Evolutionary conservation across 2,329 filamentous ascomycete genomes (phyloP), one percentile per base, ranked within the genome.

Genomic region (Botrytis fabae): DNA sequence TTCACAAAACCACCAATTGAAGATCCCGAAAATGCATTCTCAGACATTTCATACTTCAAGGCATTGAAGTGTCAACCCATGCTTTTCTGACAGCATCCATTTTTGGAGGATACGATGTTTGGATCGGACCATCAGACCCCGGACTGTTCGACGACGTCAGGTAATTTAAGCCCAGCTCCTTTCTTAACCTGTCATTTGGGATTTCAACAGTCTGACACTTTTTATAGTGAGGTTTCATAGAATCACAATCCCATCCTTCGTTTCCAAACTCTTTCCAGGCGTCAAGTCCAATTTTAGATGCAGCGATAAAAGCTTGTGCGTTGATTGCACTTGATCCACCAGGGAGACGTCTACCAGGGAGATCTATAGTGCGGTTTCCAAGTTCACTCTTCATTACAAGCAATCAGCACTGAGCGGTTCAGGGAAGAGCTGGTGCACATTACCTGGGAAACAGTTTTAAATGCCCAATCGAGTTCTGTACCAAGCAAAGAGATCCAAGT

Each of bases 261-360:
- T 83, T 83, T 0, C 83, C 84, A 16, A 85, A 74, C 7, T 78
- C 76, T 59, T 80, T 79, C 84, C 84, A 85, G 1, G 80, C 76
- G 64, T 85, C 77, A 62, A 83, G 82, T 59, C 77, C 77, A 48
- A 70, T 28, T 35, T 69, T 61, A 10, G 72, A 70, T 16, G 72
- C 72, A n/a, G 76, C 73, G 59, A 78, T 75, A 68, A 74, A 79
- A 10, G 75, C 76, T 75, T 78, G 72, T 22, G 77, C 69, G 61
- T 79, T 79, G 48, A 84, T 81, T 0, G 79, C 82, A 51, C 77
- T 80, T 16, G 77, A 78, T 77, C 84, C 83, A 84, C 59, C 83
- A 80, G n/a, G 80, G 72, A 73, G 76, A 66, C 81, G 80, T 25
- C 73, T 74, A 38, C 81, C 79, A 35, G 81, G 80, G 42, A 72